Percentiles rank a stretch among this genome's conserved stretches.
Conservation (phyloP, 73 alveolate genomes). For the Diophrys sp. region DNA sequence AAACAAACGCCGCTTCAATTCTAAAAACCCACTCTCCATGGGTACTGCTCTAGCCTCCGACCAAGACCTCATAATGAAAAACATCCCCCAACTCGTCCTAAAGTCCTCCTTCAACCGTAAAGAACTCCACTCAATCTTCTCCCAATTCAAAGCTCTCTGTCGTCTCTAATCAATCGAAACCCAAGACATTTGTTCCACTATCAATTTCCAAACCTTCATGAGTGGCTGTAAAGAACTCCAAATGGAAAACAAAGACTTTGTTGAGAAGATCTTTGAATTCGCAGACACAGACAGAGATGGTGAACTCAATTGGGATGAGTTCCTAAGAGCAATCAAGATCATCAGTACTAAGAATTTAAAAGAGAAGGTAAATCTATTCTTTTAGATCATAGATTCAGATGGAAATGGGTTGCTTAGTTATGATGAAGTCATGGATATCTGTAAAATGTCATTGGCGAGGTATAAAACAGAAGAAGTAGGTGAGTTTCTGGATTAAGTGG, state of each 20-base stretch:
- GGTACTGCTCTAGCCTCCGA: too few species aligned
- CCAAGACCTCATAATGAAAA: constrained; percentile 1
- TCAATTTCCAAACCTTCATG: not conserved
- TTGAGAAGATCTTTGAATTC: not conserved
- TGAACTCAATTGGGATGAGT: constrained; percentile 2
- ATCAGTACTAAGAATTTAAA: not conserved
- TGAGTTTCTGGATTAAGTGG: not conserved
- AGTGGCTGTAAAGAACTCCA: not conserved
- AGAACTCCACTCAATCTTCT: constrained; percentile 7
- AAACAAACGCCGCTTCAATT: too few species aligned
- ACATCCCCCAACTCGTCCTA: constrained; percentile 3
- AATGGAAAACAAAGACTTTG: constrained; percentile 2
- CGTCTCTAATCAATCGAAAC: not conserved
- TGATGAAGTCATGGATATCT: constrained; percentile 9
- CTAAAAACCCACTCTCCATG: too few species aligned
- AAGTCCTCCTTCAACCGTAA: not conserved
- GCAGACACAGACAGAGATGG: not conserved
- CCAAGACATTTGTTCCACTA: not conserved
- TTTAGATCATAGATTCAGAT: constrained; percentile 6
- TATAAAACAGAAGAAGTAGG: not conserved
- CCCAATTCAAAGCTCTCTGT: constrained; percentile 9
- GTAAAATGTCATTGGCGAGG: constrained; percentile 11
- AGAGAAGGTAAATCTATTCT: not conserved
- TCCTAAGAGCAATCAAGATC: constrained; percentile 1
- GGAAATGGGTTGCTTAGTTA: constrained; percentile 14